phyloP scores from a whole-genome alignment of 2,329 filamentous ascomycete genomes.

The Diaporthe ampelina region DNA sequence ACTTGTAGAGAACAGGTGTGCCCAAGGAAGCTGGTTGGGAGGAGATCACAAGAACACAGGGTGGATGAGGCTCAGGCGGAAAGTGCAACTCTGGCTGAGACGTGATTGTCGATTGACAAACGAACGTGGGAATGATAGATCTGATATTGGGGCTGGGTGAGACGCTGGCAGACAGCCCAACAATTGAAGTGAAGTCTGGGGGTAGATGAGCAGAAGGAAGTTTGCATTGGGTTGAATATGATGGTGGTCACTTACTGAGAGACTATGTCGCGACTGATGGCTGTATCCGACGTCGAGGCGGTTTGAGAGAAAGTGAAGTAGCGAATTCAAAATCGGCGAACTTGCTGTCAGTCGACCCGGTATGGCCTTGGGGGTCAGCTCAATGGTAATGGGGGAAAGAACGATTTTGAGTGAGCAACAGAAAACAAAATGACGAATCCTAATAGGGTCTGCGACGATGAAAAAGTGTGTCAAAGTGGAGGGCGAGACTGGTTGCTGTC shows the following conservation, averaged over 20 bases:
- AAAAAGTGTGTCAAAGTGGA: too few species aligned
- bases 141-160: not conserved
- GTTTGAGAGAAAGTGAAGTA: not conserved
- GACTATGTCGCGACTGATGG: not conserved
- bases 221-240: too few species aligned
- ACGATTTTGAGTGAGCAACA: too few species aligned
- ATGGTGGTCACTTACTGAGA: too few species aligned
- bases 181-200: not conserved
- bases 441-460: too few species aligned
- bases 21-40: not conserved
- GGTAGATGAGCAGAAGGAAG: not conserved
- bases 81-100: not conserved
- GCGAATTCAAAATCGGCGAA: not conserved
- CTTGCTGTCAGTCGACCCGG: not conserved
- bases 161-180: not conserved
- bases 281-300: not conserved
- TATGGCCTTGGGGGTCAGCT: too few species aligned
- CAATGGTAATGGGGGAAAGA: too few species aligned
- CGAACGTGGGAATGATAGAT: not conserved
- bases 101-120: not conserved
- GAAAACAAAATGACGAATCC: too few species aligned
- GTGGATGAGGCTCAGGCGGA: not conserved
- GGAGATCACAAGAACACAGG: not conserved
- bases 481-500: too few species aligned
- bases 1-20: not conserved